Base-by-base conservation (phyloP, 1,284 basidiomycete species). In the Mycena sp. region DNA sequence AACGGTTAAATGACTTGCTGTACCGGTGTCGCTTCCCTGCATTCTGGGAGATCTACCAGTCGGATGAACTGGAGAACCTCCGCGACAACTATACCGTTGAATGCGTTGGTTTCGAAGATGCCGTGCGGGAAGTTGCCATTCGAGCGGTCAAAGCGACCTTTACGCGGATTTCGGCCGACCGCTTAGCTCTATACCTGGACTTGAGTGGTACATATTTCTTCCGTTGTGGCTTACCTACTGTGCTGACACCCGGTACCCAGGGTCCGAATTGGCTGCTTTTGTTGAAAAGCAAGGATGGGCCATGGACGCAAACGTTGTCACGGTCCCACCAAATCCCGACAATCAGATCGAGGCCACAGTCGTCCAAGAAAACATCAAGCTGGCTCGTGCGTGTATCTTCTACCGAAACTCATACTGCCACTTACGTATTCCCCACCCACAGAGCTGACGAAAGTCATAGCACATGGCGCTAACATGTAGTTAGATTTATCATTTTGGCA, bases 321-420 rank as follows among this genome's bases (percentile, higher is more conserved):
- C 78, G 26, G 84, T 98, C 58, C 95, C 95, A 40, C 85, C 89
- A 52, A 96, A 96, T 77, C 92, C 91, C n/a, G 94, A 96, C 78
- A 98, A 98, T 78, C 92, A 95, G 73, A 94, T 98, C 72, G 93
- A 95, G 77, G 93, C 95, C 0, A 93, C 93, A n/a, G 87, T 97
- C 41, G 92, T 97, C 45, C 93, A 94, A 78, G 96, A 98, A 81
- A 90, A 85, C 70, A 92, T 98, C 68, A 91, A 92, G 76, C 82
- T 98, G 61, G 89, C 90, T 69, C 96, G 95, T 96, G 79, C 76
- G 93, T 87, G 41, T 23, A 38, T 14, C 28, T 35, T 52, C 35
- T 68, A 3, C 17, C 21, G 26, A n/a, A 38, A 26, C 7, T 26
- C 7, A 28, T 30, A 1, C 21, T 52, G 2, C 32, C 2, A 43